phyloP scores from a whole-genome alignment of 345 rosid species.

The Gossypium herbaceum region DNA sequence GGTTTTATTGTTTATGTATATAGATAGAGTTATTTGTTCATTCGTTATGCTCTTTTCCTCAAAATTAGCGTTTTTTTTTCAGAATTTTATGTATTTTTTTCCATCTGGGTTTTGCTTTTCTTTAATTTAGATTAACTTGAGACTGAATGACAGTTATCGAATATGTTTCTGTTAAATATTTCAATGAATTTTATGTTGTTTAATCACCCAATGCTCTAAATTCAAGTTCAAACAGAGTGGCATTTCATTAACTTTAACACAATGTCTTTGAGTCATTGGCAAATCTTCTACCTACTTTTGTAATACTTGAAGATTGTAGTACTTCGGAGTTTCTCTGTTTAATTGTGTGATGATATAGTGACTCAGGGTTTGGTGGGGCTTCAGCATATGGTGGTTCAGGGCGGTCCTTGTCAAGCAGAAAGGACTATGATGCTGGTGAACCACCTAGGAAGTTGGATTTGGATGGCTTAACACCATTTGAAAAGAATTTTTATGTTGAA shows the following conservation, averaged over 20 bases:
- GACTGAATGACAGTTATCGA: neutral
- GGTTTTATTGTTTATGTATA: slow-evolving; percentile 1
- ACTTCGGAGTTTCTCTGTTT: slow-evolving; percentile 13
- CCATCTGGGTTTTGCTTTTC: neutral
- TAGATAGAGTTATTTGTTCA: neutral
- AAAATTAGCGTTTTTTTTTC: neutral
- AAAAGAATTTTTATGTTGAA: slow-evolving; percentile 90
- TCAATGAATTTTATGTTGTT: neutral
- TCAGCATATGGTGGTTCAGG: slow-evolving; percentile 52
- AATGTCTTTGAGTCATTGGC: neutral
- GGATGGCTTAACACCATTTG: slow-evolving; percentile 91
- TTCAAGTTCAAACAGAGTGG: neutral
- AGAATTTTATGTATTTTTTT: neutral
- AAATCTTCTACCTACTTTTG: neutral
- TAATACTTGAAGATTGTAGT: neutral
- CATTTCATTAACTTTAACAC: neutral
- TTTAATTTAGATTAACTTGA: neutral
- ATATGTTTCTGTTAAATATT: neutral
- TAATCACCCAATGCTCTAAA: neutral
- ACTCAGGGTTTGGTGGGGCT: slow-evolving; percentile 90
- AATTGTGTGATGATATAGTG: slow-evolving; percentile 42
- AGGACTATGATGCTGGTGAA: slow-evolving; percentile 45
- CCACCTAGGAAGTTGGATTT: slow-evolving; percentile 71
- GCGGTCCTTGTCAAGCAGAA: slow-evolving; percentile 50
- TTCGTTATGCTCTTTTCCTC: neutral